These are phyloP conservation scores for Lupinus albus DNA, from an alignment of 306 rosid species.

Conservation along the genomic window DNA sequence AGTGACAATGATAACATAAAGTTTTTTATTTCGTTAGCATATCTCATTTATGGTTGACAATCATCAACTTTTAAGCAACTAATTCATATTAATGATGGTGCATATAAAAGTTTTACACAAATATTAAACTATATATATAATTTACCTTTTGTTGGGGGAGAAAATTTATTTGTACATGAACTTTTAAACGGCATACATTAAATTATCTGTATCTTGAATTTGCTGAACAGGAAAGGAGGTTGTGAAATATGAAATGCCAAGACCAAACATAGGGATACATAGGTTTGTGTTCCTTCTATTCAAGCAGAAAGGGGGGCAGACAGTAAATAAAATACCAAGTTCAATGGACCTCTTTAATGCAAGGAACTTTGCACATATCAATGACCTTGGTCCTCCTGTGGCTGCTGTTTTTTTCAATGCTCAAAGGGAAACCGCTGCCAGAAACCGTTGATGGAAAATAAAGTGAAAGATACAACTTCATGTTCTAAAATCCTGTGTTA, in stretches of 20 bases:
- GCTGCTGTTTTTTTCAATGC: constrained; percentile 91
- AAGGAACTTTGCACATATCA: constrained; percentile 59
- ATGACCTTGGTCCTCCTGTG: constrained; percentile 77
- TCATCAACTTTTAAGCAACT: too few relatives aligned
- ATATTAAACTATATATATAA: too few relatives aligned
- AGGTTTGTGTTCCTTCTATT: constrained; percentile 77
- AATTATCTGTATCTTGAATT: too few relatives aligned
- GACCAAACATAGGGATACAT: constrained; percentile 87
- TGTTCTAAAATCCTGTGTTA: neutral
- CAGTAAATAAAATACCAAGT: constrained; percentile 46
- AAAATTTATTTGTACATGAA: too few relatives aligned
- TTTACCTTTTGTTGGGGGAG: too few relatives aligned
- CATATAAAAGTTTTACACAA: too few relatives aligned
- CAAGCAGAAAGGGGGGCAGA: constrained; percentile 73
- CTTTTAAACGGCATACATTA: too few relatives aligned
- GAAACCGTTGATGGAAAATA: constrained; percentile 60
- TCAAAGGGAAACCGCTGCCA: constrained; percentile 84
- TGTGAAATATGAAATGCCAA: constrained; percentile 74
- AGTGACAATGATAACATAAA: too few relatives aligned
- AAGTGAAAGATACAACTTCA: too few relatives aligned
- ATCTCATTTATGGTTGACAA: too few relatives aligned
- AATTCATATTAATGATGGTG: too few relatives aligned
- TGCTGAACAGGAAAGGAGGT: constrained; percentile 60
- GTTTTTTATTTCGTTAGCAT: too few relatives aligned
- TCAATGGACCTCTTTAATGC: constrained; percentile 67